These are phyloP conservation scores for Phaseolus lunatus DNA, from an alignment of 306 rosid species.

Conservation along the genomic window DNA sequence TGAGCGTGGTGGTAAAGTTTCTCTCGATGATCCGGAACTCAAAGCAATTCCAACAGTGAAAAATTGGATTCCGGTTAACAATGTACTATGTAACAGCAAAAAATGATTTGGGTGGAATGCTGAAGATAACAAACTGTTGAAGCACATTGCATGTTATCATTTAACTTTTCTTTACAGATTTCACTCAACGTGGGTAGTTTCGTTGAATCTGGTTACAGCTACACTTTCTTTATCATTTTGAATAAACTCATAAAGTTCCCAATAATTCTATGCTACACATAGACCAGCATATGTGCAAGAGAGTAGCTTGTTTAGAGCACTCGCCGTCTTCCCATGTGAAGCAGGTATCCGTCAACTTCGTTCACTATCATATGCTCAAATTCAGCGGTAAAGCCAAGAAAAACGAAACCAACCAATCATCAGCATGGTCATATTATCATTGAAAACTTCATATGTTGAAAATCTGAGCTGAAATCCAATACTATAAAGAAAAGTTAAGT, in stretches of 20 bases:
- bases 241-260: neutral
- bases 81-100: too few species aligned
- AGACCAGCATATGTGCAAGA: neutral
- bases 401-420: neutral
- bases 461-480: too few species aligned
- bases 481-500: too few species aligned
- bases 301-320: neutral
- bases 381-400: neutral
- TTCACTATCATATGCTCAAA: neutral
- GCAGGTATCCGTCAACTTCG: constrained; percentile 15
- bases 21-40: too few species aligned
- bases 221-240: neutral
- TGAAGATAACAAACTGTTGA: too few species aligned
- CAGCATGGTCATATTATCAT: constrained; percentile 18
- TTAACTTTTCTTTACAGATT: too few species aligned
- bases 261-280: too few species aligned
- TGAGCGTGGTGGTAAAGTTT: too few species aligned
- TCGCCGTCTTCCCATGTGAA: neutral
- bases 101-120: too few species aligned
- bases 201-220: neutral
- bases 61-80: too few species aligned
- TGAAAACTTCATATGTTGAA: neutral
- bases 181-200: neutral
- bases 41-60: too few species aligned
- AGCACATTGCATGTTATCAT: too few species aligned